Evolutionary conservation across 208 protist species (phyloP).

Genomic region (Trypanosoma conorhini): DNA sequence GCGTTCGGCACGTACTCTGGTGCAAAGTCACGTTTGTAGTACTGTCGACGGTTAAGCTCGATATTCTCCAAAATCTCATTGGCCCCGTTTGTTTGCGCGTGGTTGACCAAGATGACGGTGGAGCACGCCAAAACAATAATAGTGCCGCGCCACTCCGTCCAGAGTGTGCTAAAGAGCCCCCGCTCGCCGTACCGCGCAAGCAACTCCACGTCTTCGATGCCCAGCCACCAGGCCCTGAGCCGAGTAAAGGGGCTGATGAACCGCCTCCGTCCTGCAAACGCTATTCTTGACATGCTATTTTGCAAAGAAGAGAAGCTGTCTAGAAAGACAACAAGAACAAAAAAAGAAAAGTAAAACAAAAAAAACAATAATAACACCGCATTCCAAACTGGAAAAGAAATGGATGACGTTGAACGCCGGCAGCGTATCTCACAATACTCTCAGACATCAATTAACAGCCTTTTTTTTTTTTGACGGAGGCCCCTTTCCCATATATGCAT

Average conservation of each 20-base stretch:
- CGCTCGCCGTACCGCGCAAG: conserved; percentile 69
- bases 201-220: conserved; percentile 64
- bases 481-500: neutral
- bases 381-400: neutral
- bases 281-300: conserved; percentile 22
- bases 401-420: too few relatives aligned
- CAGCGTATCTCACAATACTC: too few relatives aligned
- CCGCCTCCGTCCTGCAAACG: conserved; percentile 7
- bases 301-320: neutral
- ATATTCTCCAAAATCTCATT: conserved; percentile 89
- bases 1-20: conserved; percentile 65
- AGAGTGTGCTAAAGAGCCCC: conserved; percentile 57
- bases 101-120: conserved; percentile 44
- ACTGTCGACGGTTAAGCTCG: conserved; percentile 77
- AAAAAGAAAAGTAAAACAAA: conserved; percentile 13
- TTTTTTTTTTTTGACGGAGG: neutral
- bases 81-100: conserved; percentile 51
- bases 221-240: conserved; percentile 75
- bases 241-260: conserved; percentile 62
- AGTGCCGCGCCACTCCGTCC: conserved; percentile 76
- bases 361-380: neutral
- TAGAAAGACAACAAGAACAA: neutral
- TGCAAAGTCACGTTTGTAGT: conserved; percentile 75
- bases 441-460: too few relatives aligned
- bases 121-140: conserved; percentile 46